Evolutionary conservation across 2,329 filamentous ascomycete genomes (phyloP), one percentile per base, ranked within the genome.

Genomic region (Ascocoryne sarcoides): DNA sequence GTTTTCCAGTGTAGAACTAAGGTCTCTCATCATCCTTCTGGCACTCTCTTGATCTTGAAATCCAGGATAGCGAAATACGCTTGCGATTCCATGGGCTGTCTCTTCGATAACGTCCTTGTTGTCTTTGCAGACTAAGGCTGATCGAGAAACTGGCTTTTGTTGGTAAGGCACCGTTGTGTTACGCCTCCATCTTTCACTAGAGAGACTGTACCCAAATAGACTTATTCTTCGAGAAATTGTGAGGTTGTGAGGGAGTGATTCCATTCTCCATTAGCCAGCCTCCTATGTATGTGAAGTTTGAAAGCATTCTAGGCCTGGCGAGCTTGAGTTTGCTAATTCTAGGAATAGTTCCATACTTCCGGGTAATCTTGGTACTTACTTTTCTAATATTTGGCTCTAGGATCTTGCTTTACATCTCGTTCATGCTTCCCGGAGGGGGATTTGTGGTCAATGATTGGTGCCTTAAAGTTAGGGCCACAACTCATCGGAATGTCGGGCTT

Each of bases 1-100:
- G 1, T 60, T 68, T 42, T 66, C 63, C 35, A 78, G 53, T 44
- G 61, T 65, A 41, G 65, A 62, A 10, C 71, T 75, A 23, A 92
- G 57, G 51, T 87, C 76, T 32, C 61, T 60, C 60, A 88, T 74
- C 79, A 89, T 87, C 37, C 80, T 70, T 40, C 71, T 73, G 0
- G 84, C 86, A 62, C 93, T 94, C 9, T 85, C 82, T 48, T 70
- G 71, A 8, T 81, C 77, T 34, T 85, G 66, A 59, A 75, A 75
- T 50, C 75, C 67, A 0, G 74, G 69, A 33, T 76, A 72, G 3
- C 81, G 87, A 58, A 80, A 90, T 15, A 92, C 85, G 47, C 80
- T 85, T 5, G 78, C 84, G 38, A 93, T 72, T 3, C 81, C 86
- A 62, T 94, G 79, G 8, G 76, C 73, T 5, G 76, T 20, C 84